Evolutionary conservation across 2,329 filamentous ascomycete genomes (phyloP).

Genomic region (Ploettnerulaceae sp.): DNA sequence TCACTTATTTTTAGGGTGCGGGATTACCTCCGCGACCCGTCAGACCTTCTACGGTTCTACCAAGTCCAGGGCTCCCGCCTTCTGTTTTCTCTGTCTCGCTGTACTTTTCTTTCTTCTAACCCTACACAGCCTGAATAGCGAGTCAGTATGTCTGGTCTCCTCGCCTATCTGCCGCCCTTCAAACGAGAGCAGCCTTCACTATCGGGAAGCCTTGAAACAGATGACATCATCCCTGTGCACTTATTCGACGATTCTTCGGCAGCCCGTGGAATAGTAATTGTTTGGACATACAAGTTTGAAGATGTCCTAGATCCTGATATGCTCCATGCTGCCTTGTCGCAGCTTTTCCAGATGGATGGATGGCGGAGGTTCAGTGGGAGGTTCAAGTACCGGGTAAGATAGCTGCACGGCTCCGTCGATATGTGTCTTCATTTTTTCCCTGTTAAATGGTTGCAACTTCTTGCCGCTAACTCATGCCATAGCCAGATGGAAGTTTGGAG

Average conservation of each 20-base stretch:
- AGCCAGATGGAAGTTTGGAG: neutral
- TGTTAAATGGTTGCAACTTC: neutral
- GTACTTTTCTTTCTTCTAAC: too few relatives aligned
- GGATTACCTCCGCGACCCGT: too few relatives aligned
- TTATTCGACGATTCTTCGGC: constrained; percentile 1
- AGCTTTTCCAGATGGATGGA: neutral
- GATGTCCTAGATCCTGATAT: neutral
- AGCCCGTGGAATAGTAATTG: neutral
- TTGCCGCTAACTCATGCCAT: neutral
- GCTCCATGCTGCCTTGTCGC: neutral
- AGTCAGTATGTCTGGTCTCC: too few relatives aligned
- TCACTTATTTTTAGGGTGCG: too few relatives aligned
- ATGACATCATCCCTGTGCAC: neutral
- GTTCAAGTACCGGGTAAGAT: constrained; percentile 2
- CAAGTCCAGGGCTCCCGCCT: too few relatives aligned
- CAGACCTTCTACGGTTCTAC: too few relatives aligned
- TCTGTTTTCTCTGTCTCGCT: too few relatives aligned
- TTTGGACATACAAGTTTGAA: neutral
- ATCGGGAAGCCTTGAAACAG: neutral
- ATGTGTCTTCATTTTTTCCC: neutral
- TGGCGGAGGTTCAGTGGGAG: neutral
- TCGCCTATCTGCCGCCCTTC: neutral
- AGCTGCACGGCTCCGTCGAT: neutral
- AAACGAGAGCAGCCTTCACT: neutral
- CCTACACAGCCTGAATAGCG: too few relatives aligned